phyloP scores from a whole-genome alignment of 2,329 filamentous ascomycete genomes.

The Keithomyces neogunnii region DNA sequence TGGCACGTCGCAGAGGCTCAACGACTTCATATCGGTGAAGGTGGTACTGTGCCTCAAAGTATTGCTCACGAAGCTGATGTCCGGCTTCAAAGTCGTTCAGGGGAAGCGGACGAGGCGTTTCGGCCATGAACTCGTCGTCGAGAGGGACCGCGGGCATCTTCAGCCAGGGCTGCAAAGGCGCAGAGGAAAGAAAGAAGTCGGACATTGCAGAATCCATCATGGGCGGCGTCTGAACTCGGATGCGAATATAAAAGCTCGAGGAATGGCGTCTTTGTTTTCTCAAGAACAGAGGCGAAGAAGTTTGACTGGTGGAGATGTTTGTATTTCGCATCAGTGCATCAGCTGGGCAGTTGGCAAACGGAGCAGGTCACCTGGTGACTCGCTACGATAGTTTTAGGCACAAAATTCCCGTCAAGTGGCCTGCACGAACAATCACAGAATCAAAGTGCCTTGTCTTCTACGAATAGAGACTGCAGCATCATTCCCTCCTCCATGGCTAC shows the following conservation, averaged over 20 bases:
- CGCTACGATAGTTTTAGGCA: too few relatives aligned
- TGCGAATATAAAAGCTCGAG: too few relatives aligned
- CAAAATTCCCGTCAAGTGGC: too few relatives aligned
- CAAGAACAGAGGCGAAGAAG: not conserved
- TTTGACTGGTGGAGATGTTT: too few relatives aligned
- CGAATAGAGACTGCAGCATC: constrained; percentile 6
- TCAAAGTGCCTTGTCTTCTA: not conserved
- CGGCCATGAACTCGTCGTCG: constrained; percentile 14
- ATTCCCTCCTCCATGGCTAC: constrained; percentile 5
- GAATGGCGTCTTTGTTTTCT: too few relatives aligned
- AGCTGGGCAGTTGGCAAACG: too few relatives aligned
- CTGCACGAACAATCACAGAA: too few relatives aligned
- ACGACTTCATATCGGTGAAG: constrained; percentile 69
- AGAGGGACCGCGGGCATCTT: constrained; percentile 15
- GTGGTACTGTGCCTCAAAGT: constrained; percentile 66
- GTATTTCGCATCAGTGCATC: too few relatives aligned
- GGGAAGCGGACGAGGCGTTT: constrained; percentile 11
- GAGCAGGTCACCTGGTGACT: too few relatives aligned
- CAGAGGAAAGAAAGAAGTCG: constrained; percentile 4
- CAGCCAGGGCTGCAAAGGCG: not conserved
- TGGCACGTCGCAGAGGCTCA: constrained; percentile 58
- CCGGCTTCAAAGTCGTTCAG: not conserved
- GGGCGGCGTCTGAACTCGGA: too few relatives aligned
- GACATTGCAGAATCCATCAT: not conserved
- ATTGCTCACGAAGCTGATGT: constrained; percentile 31